Evolutionary conservation across 176 grass and related monocot species (phyloP), one percentile per base, ranked within the genome.

Genomic region (Secale cereale): DNA sequence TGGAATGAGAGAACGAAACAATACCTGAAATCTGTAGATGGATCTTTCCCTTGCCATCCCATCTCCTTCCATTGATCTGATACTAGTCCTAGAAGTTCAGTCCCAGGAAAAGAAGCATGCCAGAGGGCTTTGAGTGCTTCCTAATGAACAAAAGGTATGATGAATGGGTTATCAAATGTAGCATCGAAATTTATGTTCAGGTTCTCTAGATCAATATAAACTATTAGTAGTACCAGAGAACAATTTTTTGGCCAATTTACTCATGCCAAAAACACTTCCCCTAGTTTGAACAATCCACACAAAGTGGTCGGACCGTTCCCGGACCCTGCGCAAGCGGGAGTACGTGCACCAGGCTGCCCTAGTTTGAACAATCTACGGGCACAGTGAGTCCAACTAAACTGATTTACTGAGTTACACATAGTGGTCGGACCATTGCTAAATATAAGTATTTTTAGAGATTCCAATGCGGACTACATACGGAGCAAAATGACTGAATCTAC

Each of bases 31-130:
- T 95, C 88, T 70, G 90, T 95, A 39, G 93, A 95, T 46, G 93
- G 93, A 81, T 92, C 93, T 89, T 95, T 95, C 61, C 93, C 90
- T 86, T 95, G 93, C 88, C 90, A 92, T 72, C 93, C 93, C 88
- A 95, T 95, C 73, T 95, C 90, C 76, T 95, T 95, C 93, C 93
- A 95, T 75, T 95, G 93, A 5, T 91, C 88, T 87, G 93, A 95
- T 62, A 95, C 81, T 66, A 95, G 78, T 72, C 83, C 93, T 76
- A 70, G 65, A 76, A 95, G 86, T 73, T 91, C 86, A 70, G 82
- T 87, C 78, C 88, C 86, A 83, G 90, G 93, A 87, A 81, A 95
- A 74, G 86, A 88, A 88, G 73, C 80, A 85, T 82, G 87, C 90
- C 93, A 95, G 33, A 95, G 90, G 59, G 93, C 60, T 77, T 77